Evolutionary conservation across 495 filamentous ascomycete genomes (phyloP).

Genomic region (Penicillium diatomitis): DNA sequence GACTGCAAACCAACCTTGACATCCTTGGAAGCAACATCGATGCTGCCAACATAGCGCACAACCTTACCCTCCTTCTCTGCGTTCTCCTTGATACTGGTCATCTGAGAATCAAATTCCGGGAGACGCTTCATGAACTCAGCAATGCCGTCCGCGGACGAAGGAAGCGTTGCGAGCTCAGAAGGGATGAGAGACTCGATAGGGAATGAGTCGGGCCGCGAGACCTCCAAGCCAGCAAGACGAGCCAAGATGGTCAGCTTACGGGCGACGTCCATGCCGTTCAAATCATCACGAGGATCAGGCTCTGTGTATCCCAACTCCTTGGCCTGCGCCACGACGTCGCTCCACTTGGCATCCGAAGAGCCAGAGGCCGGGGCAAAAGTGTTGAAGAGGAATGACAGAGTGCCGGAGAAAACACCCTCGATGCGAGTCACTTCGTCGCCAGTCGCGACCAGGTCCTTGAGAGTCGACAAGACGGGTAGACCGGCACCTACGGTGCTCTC

Average conservation of each 20-base stretch:
- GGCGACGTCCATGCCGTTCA: constrained; percentile 94
- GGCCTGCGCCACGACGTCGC: constrained; percentile 77
- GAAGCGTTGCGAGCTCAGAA: constrained; percentile 61
- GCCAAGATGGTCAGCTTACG: constrained; percentile 95
- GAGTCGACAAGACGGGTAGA: constrained; percentile 78
- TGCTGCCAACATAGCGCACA: constrained; percentile 88
- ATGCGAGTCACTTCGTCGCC: constrained; percentile 79
- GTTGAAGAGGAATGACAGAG: constrained; percentile 95
- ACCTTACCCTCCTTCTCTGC: constrained; percentile 83
- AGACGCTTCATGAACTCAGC: constrained; percentile 75
- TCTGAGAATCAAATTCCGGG: constrained; percentile 68
- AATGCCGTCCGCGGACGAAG: constrained; percentile 46
- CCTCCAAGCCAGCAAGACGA: constrained; percentile 64
- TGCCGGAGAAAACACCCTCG: constrained; percentile 92
- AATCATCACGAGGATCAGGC: constrained; percentile 89
- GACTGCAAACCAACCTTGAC: constrained; percentile 86
- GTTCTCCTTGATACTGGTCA: constrained; percentile 68
- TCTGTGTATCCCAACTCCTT: constrained; percentile 96
- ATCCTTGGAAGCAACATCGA: constrained; percentile 64
- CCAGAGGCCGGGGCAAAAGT: constrained; percentile 73
- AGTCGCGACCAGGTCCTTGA: constrained; percentile 77
- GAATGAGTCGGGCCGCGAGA: constrained; percentile 72
- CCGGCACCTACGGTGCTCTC: constrained; percentile 86
- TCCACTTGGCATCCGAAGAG: constrained; percentile 57
- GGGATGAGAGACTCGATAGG: constrained; percentile 90